Evolutionary conservation across 2,329 filamentous ascomycete species (phyloP), one percentile per base, ranked within the genome.

Genomic region (Botrytis tulipae): DNA sequence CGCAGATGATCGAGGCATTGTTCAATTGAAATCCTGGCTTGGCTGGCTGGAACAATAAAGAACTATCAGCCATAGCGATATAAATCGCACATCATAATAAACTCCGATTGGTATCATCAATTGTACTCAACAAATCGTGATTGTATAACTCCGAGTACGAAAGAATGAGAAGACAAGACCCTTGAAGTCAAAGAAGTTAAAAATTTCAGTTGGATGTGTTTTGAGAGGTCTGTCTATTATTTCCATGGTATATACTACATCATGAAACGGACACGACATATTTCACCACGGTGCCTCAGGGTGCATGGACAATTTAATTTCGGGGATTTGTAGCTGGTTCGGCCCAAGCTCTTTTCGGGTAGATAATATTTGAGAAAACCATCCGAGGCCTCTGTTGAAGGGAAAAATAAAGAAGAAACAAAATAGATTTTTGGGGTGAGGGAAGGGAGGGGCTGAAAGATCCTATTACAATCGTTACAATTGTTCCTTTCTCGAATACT

Each of bases 251-350:
- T 8, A 57, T 57, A 57, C 29, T 35, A 35, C 35, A 62, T 62
- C 35, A 57, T 48, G 42, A 68, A 54, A 68, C 9, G 35, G 37
- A 57, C 25, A 25, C 48, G 16, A n/a, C 48, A 68, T 32, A 32
- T 54, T 51, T 62, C 20, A 18, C 37, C 48, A 67, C 51, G 51
- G 51, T 57, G 48, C 48, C 42, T 66, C 63, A 37, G 44, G 44
- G 29, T 48, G 63, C 63, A 66, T 48, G 44, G 63, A 25, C 65
- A 40, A 54, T n/a, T 29, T n/a, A 68, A 68, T 68, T 48, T 68
- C 65, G 35, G 51, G 32, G 25, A 32, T 42, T 68, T 68, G 25
- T 25, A 29, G 65, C 32, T 68, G 40, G 25, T n/a, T 18, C 16
- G 16, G 35, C 16, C 25, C 46, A 35, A 68, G 65, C 46, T 68